Evolutionary conservation across 768 basidiomycete genomes (phyloP).

Genomic region (Heimioporus sp.): DNA sequence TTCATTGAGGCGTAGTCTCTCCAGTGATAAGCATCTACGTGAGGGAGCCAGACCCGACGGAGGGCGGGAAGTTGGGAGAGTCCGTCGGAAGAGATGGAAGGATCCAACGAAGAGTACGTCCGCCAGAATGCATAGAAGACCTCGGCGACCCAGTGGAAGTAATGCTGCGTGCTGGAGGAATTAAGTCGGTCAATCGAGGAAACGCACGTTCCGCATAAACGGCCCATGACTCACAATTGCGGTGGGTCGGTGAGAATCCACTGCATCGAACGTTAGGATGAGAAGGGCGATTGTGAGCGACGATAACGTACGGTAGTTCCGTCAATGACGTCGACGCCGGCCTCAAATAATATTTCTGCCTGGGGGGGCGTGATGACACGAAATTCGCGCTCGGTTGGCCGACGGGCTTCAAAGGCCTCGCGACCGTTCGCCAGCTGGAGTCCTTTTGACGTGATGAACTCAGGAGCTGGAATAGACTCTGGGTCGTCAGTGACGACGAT

Average conservation of each 20-base stretch:
- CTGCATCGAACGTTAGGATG: slow-evolving; percentile 32
- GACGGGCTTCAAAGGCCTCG: slow-evolving; percentile 52
- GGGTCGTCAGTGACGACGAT: slow-evolving; percentile 81
- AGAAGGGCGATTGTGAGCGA: background rate
- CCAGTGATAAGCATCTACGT: slow-evolving; percentile 76
- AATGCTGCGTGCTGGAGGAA: slow-evolving; percentile 71
- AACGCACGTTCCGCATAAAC: background rate
- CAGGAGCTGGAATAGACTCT: slow-evolving; percentile 58
- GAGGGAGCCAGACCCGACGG: slow-evolving; percentile 73
- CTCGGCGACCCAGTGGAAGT: slow-evolving; percentile 93
- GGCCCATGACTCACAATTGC: slow-evolving; percentile 64
- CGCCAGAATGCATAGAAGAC: slow-evolving; percentile 92
- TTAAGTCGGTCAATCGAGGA: background rate
- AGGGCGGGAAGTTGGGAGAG: slow-evolving; percentile 71
- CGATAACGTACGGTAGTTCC: slow-evolving; percentile 61
- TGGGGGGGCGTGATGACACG: slow-evolving; percentile 66
- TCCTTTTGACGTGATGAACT: slow-evolving; percentile 71
- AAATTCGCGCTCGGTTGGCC: slow-evolving; percentile 80
- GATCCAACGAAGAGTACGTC: slow-evolving; percentile 81
- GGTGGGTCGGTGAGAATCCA: slow-evolving; percentile 82
- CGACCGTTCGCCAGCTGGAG: slow-evolving; percentile 55
- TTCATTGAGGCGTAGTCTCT: slow-evolving; percentile 94
- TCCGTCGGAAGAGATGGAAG: slow-evolving; percentile 60
- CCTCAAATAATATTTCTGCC: slow-evolving; percentile 69
- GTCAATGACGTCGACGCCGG: slow-evolving; percentile 68